Percentiles rank a stretch among this genome's conserved stretches.
Evolutionary conservation across 2,329 filamentous ascomycete species (phyloP).

Genomic region (Aureobasidium namibiae): DNA sequence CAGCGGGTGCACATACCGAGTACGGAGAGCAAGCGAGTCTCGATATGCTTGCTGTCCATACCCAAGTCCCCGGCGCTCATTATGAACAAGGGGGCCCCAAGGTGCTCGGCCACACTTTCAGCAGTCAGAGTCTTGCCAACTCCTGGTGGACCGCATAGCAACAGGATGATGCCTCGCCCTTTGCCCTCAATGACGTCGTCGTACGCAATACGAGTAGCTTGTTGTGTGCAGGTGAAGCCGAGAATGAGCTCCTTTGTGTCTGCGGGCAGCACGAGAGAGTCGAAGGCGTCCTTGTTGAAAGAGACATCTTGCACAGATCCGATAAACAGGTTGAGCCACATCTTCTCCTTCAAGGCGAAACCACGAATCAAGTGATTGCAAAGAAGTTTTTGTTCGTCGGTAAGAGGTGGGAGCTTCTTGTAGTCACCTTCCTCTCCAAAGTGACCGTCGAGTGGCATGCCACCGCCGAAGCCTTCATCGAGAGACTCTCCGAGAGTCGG

Average conservation of each 20-base stretch:
- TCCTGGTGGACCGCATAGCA: conserved; percentile 44
- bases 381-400: conserved; percentile 27
- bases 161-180: conserved; percentile 44
- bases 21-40: conserved; percentile 37
- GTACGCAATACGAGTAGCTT: conserved; percentile 31
- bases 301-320: conserved; percentile 33
- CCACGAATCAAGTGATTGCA: conserved; percentile 26
- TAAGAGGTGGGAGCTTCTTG: conserved; percentile 18
- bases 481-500: not conserved
- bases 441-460: conserved; percentile 28
- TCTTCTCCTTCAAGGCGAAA: conserved; percentile 35
- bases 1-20: conserved; percentile 42
- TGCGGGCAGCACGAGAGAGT: conserved; percentile 39
- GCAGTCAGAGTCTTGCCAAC: conserved; percentile 48
- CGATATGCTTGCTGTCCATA: conserved; percentile 33
- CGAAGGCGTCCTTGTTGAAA: conserved; percentile 39
- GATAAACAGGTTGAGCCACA: conserved; percentile 34
- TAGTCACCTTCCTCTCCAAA: conserved; percentile 22
- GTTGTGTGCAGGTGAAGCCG: conserved; percentile 38
- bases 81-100: conserved; percentile 42
- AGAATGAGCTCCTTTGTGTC: conserved; percentile 42
- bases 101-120: conserved; percentile 43
- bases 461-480: conserved; percentile 17
- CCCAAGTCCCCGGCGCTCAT: conserved; percentile 45
- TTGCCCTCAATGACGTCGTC: conserved; percentile 47